These are phyloP conservation scores for Candida tibetensis DNA, from an alignment of 805 yeast species.

Conservation along the genomic window DNA sequence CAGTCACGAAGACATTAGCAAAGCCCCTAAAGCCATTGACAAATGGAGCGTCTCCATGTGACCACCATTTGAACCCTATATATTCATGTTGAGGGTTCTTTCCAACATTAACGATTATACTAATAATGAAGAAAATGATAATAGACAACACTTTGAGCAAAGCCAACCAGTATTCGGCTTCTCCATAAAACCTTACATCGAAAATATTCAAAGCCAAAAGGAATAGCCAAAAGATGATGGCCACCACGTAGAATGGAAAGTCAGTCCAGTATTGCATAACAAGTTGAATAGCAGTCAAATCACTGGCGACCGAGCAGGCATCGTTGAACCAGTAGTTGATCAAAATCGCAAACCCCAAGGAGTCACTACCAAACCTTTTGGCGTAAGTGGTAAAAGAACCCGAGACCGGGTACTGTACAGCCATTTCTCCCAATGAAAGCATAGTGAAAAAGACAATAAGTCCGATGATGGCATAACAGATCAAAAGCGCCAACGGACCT, in stretches of 20 bases:
- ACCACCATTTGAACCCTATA: conserved; percentile 44
- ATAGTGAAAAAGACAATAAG: conserved; percentile 51
- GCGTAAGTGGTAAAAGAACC: conserved; percentile 55
- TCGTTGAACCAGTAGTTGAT: conserved; percentile 52
- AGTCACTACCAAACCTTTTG: conserved; percentile 46
- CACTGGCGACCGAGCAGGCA: conserved; percentile 47
- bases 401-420: conserved; percentile 51
- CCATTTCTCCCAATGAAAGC: conserved; percentile 56
- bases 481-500: conserved; percentile 31
- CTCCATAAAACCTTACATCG: conserved; percentile 41
- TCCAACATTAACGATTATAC: conserved; percentile 57
- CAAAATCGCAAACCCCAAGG: conserved; percentile 52
- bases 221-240: conserved; percentile 53
- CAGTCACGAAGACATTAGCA: conserved; percentile 48
- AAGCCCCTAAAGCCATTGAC: conserved; percentile 53
- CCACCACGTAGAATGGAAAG: conserved; percentile 50
- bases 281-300: conserved; percentile 46
- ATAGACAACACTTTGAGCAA: conserved; percentile 49
- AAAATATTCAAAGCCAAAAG: conserved; percentile 41
- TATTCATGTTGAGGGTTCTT: conserved; percentile 46
- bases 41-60: conserved; percentile 50
- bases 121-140: conserved; percentile 52
- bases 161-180: conserved; percentile 40
- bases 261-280: conserved; percentile 48
- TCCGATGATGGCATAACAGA: conserved; percentile 36